Evolutionary conservation across 2,329 filamentous ascomycete genomes (phyloP), one percentile per base, ranked within the genome.

Genomic region (Nemania abortiva): DNA sequence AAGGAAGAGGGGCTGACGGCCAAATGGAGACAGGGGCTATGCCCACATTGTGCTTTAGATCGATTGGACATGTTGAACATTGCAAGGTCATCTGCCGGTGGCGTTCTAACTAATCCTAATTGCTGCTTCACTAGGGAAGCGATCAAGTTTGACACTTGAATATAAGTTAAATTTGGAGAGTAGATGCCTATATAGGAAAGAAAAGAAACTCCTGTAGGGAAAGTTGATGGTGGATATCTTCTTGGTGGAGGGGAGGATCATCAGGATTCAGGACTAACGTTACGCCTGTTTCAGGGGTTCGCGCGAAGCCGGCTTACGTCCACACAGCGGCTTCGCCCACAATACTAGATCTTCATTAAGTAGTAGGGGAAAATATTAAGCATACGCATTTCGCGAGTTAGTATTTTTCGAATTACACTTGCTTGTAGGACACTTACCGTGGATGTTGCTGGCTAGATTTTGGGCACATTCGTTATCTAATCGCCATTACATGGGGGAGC

Each of bases 181-280:
- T 24, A 68, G 53, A 58, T 68, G 53, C 65, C 65, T 68, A 53
- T 34, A 34, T 34, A 9, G 31, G n/a, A 58, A 53, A 54, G 65
- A 60, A 63, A 68, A 68, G 47, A 64, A 59, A 27, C n/a, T 7
- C 22, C n/a, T n/a, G 24, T 29, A 52, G 34, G 53, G 65, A 13
- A 31, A n/a, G 52, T 39, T 24, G 6, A 34, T n/a, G 42, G 53
- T 42, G 65, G 63, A 59, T 34, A 58, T 49, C 27, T 50, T 24
- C n/a, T n/a, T n/a, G n/a, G n/a, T n/a, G n/a, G n/a, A 31, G 20
- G n/a, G 29, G 34, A 62, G 52, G 64, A 66, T 56, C 58, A 37
- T 22, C 3, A 56, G 58, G 50, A 66, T 57, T 63, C n/a, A 24
- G 59, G 15, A 4, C 31, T 5, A 63, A 67, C 45, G 42, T n/a